These are phyloP conservation scores for Colletotrichum eremochloae DNA, from an alignment of 2,329 filamentous ascomycete genomes.

Conservation along the genomic window DNA sequence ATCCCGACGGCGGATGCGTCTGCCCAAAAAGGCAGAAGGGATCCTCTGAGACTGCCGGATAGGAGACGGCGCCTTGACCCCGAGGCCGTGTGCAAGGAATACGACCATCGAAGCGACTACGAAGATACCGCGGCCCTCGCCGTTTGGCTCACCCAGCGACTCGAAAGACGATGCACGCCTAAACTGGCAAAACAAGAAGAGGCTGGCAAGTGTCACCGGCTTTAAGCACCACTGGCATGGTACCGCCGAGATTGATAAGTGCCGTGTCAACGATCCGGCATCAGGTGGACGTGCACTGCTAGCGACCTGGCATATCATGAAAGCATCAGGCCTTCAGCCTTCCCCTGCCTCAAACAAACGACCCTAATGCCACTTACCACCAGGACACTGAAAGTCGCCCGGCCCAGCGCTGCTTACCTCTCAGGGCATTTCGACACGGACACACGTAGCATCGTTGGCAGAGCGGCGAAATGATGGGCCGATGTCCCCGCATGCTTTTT, in stretches of 20 bases:
- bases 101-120: neutral
- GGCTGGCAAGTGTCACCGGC: neutral
- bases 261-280: neutral
- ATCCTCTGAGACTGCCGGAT: neutral
- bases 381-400: neutral
- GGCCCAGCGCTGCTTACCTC: neutral
- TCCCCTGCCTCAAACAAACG: neutral
- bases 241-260: too few species aligned
- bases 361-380: too few species aligned
- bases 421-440: neutral
- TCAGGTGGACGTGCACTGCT: neutral
- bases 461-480: slow-evolving; percentile 8
- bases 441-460: neutral
- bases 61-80: neutral
- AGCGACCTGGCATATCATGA: neutral
- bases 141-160: neutral
- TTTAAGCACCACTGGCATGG: neutral
- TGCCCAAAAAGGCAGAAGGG: neutral
- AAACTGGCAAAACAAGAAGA: neutral
- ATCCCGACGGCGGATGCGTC: too few species aligned
- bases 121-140: neutral
- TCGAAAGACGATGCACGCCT: neutral
- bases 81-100: neutral
- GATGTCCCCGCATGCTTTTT: neutral
- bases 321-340: neutral